These are phyloP conservation scores for Oryza punctata DNA, from an alignment of 176 grass and related monocot genomes.

Conservation along the genomic window DNA sequence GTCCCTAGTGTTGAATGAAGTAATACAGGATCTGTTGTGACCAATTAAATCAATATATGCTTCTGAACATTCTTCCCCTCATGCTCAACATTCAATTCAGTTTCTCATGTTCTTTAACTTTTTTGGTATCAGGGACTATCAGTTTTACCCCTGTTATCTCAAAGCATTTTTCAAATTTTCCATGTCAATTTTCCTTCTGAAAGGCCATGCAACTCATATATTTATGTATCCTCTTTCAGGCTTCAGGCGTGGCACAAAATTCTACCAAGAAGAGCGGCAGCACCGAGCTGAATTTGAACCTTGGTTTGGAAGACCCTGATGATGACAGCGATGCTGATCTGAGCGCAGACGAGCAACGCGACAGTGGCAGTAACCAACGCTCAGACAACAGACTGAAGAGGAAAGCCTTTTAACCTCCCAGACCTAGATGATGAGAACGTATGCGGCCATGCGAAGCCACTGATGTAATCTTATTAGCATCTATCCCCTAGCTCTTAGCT, in stretches of 20 bases:
- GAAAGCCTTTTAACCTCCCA: constrained; percentile 44
- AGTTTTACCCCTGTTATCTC: not conserved
- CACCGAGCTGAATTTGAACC: constrained; percentile 72
- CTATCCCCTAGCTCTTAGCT: not conserved
- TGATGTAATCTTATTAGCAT: constrained; percentile 17
- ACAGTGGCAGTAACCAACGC: not conserved
- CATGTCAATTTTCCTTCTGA: not conserved
- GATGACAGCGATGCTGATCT: constrained; percentile 67
- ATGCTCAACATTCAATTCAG: not conserved
- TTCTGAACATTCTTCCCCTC: not conserved
- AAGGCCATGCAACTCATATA: not conserved
- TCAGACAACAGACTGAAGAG: constrained; percentile 48
- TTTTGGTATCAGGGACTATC: not conserved
- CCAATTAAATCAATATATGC: not conserved
- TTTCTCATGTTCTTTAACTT: not conserved
- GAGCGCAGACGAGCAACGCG: constrained; percentile 47
- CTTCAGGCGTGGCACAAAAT: constrained; percentile 42
- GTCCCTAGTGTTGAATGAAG: not conserved
- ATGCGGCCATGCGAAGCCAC: not conserved
- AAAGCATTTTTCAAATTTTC: not conserved
- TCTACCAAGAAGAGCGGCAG: constrained; percentile 52
- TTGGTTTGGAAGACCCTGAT: constrained; percentile 66
- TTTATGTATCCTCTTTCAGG: constrained; percentile 41
- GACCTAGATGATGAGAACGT: not conserved
- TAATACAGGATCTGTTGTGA: not conserved